Evolutionary conservation across 176 grass and related monocot species (phyloP).

Genomic region (Cocos nucifera): DNA sequence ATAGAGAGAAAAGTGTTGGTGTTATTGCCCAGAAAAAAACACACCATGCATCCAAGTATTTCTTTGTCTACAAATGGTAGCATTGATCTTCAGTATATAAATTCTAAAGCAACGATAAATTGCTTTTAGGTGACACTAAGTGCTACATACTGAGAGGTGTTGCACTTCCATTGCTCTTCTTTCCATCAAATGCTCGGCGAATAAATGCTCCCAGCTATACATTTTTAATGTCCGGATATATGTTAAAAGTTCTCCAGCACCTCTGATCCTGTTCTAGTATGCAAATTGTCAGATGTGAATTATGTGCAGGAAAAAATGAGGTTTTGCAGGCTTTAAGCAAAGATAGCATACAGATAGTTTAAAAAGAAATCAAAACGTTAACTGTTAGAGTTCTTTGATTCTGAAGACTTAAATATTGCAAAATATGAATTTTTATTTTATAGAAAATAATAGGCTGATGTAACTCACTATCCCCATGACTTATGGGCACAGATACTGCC

Average conservation of each 20-base stretch:
- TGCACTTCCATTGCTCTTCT: slow-evolving; percentile 86
- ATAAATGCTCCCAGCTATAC: slow-evolving; percentile 88
- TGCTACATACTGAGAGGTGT: slow-evolving; percentile 71
- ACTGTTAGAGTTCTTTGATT: too few species aligned
- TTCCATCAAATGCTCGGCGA: slow-evolving; percentile 61
- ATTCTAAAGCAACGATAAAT: background rate
- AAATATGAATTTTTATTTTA: too few species aligned
- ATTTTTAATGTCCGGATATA: slow-evolving; percentile 95
- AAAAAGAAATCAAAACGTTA: too few species aligned
- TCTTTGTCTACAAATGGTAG: slow-evolving; percentile 55
- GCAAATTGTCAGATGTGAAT: too few species aligned
- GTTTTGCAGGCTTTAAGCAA: too few species aligned
- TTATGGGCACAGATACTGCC: too few species aligned
- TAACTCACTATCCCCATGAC: too few species aligned
- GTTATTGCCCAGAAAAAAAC: slow-evolving; percentile 99
- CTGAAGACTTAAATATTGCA: too few species aligned
- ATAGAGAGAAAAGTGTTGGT: slow-evolving; percentile 89
- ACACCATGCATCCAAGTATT: slow-evolving; percentile 99
- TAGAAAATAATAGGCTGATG: too few species aligned
- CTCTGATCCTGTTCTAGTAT: slow-evolving; percentile 55
- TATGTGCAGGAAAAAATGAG: too few species aligned
- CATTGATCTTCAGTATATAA: background rate
- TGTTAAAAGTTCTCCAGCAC: slow-evolving; percentile 82
- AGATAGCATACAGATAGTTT: too few species aligned
- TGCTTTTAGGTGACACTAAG: background rate